Base-by-base conservation (phyloP, 78 protist species). In the Dictyostelium intermedium region DNA sequence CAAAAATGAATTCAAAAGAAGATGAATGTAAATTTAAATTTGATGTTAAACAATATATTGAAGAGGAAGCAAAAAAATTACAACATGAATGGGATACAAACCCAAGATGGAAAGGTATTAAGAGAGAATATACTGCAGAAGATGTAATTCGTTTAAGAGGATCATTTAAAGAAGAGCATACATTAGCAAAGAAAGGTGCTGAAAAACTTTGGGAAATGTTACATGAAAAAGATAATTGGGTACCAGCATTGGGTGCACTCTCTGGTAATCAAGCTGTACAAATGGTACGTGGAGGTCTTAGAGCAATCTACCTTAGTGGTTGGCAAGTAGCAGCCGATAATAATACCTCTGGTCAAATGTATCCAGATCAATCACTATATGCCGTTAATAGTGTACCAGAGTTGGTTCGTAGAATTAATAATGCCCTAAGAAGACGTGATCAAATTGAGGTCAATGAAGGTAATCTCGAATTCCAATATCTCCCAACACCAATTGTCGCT, bases 401-500 rank as follows among this genome's bases (percentile, higher is more conserved):
- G 5, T 43, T 89, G 2, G 82, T 89, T 56, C 16, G 87, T 30
- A 60, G 94, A 63, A 89, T 89, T 77, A 89, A 89, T 47, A 89
- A 89, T 45, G 81, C 87, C 3, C 30, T 89, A 0, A 60, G 87
- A 70, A 69, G 94, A 66, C 60, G 94, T 34, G 94, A 89, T 35
- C 94, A 89, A 70, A 74, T 89, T 37, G 94, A 89, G 35, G 82
- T 69, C 13, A 25, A 60, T 69, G 94, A 89, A 70, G 94, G 94
- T 34, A 89, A 89, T 35, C 66, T 89, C 0, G 87, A 89, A 70
- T 39, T 47, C 74, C 39, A 35, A 9, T 89, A 89, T 50, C 69
- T 89, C 3, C 87, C 85, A 60, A 89, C 94, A 9, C 98, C 99
- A 43, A 97, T 98, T 92, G 94, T 98, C 72, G 98, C 99, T 35